Evolutionary conservation across 768 basidiomycete species (phyloP).

Genomic region (Rhizopogon salebrosus): DNA sequence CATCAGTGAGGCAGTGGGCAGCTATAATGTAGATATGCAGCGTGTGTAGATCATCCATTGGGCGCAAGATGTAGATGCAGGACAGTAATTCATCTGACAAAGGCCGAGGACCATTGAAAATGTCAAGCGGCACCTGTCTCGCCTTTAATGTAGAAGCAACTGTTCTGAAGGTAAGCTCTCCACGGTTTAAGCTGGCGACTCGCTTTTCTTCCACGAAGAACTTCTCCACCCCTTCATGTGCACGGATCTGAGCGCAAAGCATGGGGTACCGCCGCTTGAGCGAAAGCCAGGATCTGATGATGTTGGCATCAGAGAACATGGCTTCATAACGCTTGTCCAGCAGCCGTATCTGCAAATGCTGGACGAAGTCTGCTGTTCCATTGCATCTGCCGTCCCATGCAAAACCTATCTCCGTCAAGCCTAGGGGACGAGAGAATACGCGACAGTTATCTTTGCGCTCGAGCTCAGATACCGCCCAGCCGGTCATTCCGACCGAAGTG

Average conservation of each 20-base stretch:
- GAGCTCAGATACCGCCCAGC: too few species aligned
- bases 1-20: conserved; percentile 50
- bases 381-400: conserved; percentile 37
- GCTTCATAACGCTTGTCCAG: conserved; percentile 21
- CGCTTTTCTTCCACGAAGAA: conserved; percentile 39
- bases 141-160: conserved; percentile 33
- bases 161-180: conserved; percentile 34
- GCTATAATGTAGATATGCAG: conserved; percentile 40
- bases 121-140: conserved; percentile 16
- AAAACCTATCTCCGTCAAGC: conserved; percentile 34
- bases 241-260: conserved; percentile 37
- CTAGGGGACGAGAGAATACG: conserved; percentile 33
- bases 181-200: conserved; percentile 25
- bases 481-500: too few species aligned
- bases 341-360: conserved; percentile 21
- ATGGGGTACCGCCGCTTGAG: conserved; percentile 48
- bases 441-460: not conserved
- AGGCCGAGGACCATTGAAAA: conserved; percentile 29
- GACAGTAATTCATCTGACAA: conserved; percentile 41
- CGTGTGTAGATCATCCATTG: conserved; percentile 27
- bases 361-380: conserved; percentile 40
- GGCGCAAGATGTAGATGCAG: conserved; percentile 36
- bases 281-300: conserved; percentile 38
- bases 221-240: conserved; percentile 13
- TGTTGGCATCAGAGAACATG: conserved; percentile 28